Conservation (phyloP, 106 monocot genomes). For the Posidonia australis region DNA sequence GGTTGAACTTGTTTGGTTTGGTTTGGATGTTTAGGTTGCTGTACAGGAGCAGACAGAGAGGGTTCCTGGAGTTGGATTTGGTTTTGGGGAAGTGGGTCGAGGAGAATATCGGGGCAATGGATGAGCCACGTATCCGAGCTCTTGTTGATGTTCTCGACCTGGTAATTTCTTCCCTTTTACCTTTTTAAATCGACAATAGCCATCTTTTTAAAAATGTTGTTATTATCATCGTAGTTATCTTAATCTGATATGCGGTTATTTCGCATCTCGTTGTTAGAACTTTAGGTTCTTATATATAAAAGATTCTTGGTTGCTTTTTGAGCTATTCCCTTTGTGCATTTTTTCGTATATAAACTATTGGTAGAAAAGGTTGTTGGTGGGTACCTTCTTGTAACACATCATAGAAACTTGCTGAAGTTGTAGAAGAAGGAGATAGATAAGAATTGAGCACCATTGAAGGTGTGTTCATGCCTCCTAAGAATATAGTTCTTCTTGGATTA, state of each 20-base stretch:
- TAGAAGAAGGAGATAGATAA: too few species aligned
- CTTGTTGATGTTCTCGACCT: constrained; percentile 80
- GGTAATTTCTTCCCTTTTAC: constrained; percentile 28
- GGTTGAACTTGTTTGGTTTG: not conserved
- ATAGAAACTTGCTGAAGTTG: too few species aligned
- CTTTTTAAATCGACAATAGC: not conserved
- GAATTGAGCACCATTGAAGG: too few species aligned
- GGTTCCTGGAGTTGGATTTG: constrained; percentile 85
- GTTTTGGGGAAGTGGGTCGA: constrained; percentile 93
- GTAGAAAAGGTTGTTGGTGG: not conserved
- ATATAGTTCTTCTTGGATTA: too few species aligned
- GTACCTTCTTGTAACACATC: too few species aligned
- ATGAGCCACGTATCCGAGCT: constrained; percentile 62
- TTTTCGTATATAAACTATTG: not conserved
- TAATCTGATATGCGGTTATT: not conserved
- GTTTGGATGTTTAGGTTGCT: constrained; percentile 32
- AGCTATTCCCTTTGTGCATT: not conserved
- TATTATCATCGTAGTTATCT: too few species aligned
- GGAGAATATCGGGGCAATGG: constrained; percentile 70
- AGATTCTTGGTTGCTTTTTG: not conserved
- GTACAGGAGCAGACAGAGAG: constrained; percentile 90
- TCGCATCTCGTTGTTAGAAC: not conserved
- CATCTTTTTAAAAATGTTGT: not conserved
- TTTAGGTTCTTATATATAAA: not conserved
- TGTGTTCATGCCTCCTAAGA: too few species aligned